phyloP scores from a whole-genome alignment of 2,329 filamentous ascomycete genomes.

The Bipolaris gigantea region DNA sequence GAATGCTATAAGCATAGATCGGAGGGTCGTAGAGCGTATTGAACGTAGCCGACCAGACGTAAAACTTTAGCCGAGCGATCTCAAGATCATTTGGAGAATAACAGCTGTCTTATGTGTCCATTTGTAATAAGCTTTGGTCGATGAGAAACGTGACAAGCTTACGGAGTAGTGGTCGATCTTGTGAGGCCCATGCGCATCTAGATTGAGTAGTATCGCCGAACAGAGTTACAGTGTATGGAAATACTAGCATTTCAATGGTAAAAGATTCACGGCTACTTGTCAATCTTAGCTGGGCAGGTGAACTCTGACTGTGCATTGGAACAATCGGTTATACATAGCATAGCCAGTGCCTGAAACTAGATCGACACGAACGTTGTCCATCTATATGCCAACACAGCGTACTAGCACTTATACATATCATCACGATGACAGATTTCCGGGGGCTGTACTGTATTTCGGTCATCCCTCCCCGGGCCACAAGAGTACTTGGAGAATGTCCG shows the following conservation, averaged over 20 bases:
- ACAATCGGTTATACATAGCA: neutral
- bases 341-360: neutral
- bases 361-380: neutral
- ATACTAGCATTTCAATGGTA: no score
- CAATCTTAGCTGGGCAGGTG: no score
- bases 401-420: neutral
- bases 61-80: neutral
- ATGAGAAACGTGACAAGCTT: no score
- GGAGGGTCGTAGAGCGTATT: neutral
- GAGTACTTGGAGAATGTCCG: neutral
- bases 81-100: neutral
- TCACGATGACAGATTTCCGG: neutral
- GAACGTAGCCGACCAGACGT: neutral
- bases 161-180: no score
- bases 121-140: no score
- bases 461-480: neutral
- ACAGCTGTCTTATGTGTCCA: no score
- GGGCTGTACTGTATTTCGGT: neutral
- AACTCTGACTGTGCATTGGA: neutral
- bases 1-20: neutral
- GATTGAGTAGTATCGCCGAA: no score
- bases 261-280: no score
- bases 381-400: neutral
- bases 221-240: no score
- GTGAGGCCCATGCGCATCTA: no score